Base-by-base conservation (phyloP, 176 grass and related monocot species). In the Calamus simplicifolius region DNA sequence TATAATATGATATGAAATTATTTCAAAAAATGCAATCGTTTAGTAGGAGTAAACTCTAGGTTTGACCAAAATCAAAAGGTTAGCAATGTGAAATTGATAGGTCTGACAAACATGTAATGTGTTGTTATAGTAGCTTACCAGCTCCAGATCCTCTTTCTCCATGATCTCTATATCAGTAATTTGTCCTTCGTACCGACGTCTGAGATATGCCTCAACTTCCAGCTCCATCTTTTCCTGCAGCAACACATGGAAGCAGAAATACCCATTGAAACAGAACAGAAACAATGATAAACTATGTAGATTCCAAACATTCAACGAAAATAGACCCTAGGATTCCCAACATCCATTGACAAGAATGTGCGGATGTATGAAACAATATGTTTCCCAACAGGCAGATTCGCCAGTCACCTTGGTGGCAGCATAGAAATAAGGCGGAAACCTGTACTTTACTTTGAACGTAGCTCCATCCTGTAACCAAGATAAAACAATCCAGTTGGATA, bases 361-460 rank as follows among this genome's bases (percentile, higher is more conserved):
- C 13, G 35, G 35, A 43, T 43, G 35, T 43, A 43, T 43, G 13
- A 43, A 43, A 43, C 35, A 43, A 3, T 12, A 58, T 66, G 50
- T 51, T 62, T 49, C 60, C 5, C 54, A 66, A 56, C 30, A 4
- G 28, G 13, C 21, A 38, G 6, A 54, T 10, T 29, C 63, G 19
- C 35, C 64, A 48, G 27, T 69, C 71, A 97, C 92, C 84, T 97
- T 97, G 56, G 92, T 80, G n/a, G 81, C 84, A n/a, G 83, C 81
- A 73, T 85, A 97, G 61, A 97, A 97, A 53, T 97, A 97, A 52
- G 92, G 92, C 28, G 51, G 81, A 54, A 97, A 97, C 68, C 85
- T 97, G 66, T 97, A 65, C 64, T 91, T 97, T 27, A 82, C 83
- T 73, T 97, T 97, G 67, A 97, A 97, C 5, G 92, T 91, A 60